Base-by-base conservation (phyloP, 306 rosid genomes). In the Crataegus laevigata region DNA sequence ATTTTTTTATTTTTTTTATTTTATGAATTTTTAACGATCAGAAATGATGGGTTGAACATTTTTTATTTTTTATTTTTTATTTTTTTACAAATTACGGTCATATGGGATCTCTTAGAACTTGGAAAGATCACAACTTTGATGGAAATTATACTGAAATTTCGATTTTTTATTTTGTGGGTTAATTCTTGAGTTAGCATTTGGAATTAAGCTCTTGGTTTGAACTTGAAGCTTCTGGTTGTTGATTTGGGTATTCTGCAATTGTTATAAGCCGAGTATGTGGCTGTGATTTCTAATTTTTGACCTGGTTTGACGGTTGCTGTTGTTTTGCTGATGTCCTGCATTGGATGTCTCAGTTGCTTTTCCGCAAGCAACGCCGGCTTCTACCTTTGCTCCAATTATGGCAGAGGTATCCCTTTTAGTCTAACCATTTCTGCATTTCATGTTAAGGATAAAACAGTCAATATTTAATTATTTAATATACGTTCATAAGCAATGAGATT, bases 361-460 rank as follows among this genome's bases (percentile, higher is more conserved):
- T 71, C 92, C 93, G 18, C 94, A 82, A 73, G 91, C 91, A 60
- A 87, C 91, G 21, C 82, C 91, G 12, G 89, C 89, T 2, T 82
- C 91, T 3, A 43, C 13, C 6, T 87, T 85, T 19, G 93, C 93
- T 36, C 92, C 98, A 42, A 82, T 91, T 58, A 91, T 93, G 98
- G 86, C 92, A 7, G 73, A 91, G 97, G 97, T 91, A 85, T 75
- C 12, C 57, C 47, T 79, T 66, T 72, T 17, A 58, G 18, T 32
- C 62, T 7, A 14, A 6, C 19, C 14, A 21, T 26, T 29, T 42
- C 5, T 18, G 34, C 55, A 14, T 45, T 64, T 55, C 62, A 3
- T 18, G 40, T 63, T 18, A 29, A 55, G 10, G 51, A 17, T 71
- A 17, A 4, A 61, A 18, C 66, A 21, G 5, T 54, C 58, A 4